Base-by-base conservation (phyloP, 805 yeast genomes). In the Metschnikowia lunata region DNA sequence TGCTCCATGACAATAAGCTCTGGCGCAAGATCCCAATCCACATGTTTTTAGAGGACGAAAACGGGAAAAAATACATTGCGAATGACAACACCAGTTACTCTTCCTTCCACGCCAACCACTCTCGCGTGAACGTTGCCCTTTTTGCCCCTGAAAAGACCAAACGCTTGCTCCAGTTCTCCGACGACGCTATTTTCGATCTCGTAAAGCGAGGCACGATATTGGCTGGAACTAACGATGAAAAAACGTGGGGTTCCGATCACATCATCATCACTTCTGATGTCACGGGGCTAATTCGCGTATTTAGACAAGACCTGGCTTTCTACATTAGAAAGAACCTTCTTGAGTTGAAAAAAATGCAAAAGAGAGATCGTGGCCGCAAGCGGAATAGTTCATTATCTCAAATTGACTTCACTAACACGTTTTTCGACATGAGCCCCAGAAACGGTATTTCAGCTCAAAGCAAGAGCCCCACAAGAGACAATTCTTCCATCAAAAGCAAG, bases 201-300 rank as follows among this genome's bases (percentile, higher is more conserved):
- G 54, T 57, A 13, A 63, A 56, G 39, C 49, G 69, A 30, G 64
- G 41, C 38, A 43, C 33, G 45, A 43, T 45, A 31, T 27, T 46
- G 13, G 42, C 42, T 8, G 40, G 48, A n/a, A 44, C 40, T 12
- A 37, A 36, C 15, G 40, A 29, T 13, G 43, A 40, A 11, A 32
- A 33, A 10, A 30, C 40, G 23, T 36, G 40, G 26, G 48, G 57
- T 31, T 51, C 56, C 9, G 72, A 74, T 6, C 69, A 72, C 55
- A 82, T 88, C 36, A 77, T 88, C 12, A 82, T 89, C 2, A 82
- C 93, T 0, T 80, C 91, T 0, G 97, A 89, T 62, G 78, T 77
- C 44, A 63, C 69, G 18, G 97, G 97, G 0, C 52, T 74, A 2
- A 85, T 89, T 28, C 64, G 93, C 36, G 85, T 89, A 0, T 86